Base-by-base conservation (phyloP, 805 yeast genomes). In the Myxozyma geophila region DNA sequence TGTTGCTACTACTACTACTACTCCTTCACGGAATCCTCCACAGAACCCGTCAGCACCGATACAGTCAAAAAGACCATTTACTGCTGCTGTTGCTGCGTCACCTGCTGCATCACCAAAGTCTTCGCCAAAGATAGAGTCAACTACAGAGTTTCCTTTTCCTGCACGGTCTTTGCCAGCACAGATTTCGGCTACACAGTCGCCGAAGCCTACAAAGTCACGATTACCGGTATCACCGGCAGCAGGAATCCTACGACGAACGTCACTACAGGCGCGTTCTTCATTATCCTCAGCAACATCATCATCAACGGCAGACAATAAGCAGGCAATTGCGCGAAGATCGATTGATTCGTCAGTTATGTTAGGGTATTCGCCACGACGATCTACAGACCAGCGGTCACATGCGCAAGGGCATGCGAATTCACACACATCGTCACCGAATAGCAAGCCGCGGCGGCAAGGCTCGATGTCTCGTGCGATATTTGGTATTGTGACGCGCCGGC, bases 381-480 rank as follows among this genome's bases (percentile, higher is more conserved):
- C 50, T 15, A 21, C 15, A 8, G 50, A 50, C 17, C 13, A 48
- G n/a, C 19, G 13, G 17, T 13, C 36, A 12, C 17, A 33, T 1
- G 39, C 35, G 28, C 52, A 17, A 48, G n/a, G 19, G 46, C 46
- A n/a, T 7, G 46, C 46, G n/a, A 12, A 41, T 41, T 41, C 46
- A 41, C n/a, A 10, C 12, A 7, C 46, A 41, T 2, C 1, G 46
- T 1, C 46, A 41, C 46, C n/a, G 19, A n/a, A n/a, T 2, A 48
- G 50, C 35, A 47, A 49, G 47, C 59, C 59, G 2, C 36, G 54
- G n/a, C 37, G 54, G 8, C 54, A 49, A 28, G 59, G 54, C 2
- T 48, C 59, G 23, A 56, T 56, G 28, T 43, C 51, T 15, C 10
- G 59, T 17, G 59, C 52, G 9, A 23, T 48, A 13, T 46, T 56